A percentile compares a stretch with the other conserved stretches of the same genome.
These are phyloP conservation scores for Strobilomyces dryophilus DNA, from an alignment of 768 basidiomycete species.

Conservation along the genomic window DNA sequence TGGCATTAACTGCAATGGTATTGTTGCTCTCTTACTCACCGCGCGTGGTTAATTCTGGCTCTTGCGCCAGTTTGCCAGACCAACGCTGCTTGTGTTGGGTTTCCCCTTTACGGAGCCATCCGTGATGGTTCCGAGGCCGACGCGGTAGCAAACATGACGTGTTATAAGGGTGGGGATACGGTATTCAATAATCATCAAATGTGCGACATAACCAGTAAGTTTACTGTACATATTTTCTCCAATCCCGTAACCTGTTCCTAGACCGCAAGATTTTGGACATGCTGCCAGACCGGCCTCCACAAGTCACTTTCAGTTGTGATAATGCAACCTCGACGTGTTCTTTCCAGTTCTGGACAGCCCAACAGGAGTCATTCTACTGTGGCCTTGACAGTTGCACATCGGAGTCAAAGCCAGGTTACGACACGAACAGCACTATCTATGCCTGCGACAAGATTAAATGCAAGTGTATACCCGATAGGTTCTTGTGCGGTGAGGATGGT, in stretches of 20 bases:
- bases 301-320: conserved; percentile 95
- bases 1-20: conserved; percentile 97
- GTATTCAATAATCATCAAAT: conserved; percentile 97
- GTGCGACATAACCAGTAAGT: conserved; percentile 96
- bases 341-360: conserved; percentile 98
- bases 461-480: conserved; percentile 87
- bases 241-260: conserved; percentile 27
- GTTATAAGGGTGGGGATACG: conserved; percentile 89
- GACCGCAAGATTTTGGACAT: conserved; percentile 93
- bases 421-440: conserved; percentile 72
- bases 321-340: conserved; percentile 59
- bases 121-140: conserved; percentile 38
- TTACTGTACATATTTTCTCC: neutral
- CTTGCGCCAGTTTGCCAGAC: conserved; percentile 73
- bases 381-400: conserved; percentile 69
- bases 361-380: conserved; percentile 96
- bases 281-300: conserved; percentile 86
- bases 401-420: conserved; percentile 44
- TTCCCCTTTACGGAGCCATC: conserved; percentile 56
- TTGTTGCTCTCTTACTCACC: conserved; percentile 16
- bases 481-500: conserved; percentile 94
- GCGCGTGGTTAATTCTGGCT: neutral
- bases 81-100: conserved; percentile 73
- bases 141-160: conserved; percentile 69
- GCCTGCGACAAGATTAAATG: conserved; percentile 83